Percentiles rank a stretch among this genome's conserved stretches.
These are phyloP conservation scores for Mikania micrantha DNA, from an alignment of 129 eudicot genomes.

Conservation along the genomic window DNA sequence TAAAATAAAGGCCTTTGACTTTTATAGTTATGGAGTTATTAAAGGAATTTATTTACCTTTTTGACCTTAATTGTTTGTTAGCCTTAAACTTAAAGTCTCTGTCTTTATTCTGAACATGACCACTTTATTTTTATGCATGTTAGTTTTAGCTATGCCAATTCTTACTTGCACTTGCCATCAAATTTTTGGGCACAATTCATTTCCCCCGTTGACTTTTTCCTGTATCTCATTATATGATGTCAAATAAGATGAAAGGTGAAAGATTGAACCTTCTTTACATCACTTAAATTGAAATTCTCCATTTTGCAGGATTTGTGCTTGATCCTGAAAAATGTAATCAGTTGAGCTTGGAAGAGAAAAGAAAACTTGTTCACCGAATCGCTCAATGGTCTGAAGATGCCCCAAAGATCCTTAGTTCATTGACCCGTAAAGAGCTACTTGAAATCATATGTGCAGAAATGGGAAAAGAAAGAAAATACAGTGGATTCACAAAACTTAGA, in stretches of 20 bases:
- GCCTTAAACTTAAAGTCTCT: not conserved
- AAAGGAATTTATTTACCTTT: not conserved
- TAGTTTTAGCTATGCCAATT: not conserved
- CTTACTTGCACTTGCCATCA: not conserved
- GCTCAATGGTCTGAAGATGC: conserved; percentile 69
- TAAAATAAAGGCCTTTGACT: not conserved
- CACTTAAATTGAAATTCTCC: not conserved
- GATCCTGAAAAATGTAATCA: conserved; percentile 62
- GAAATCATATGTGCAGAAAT: conserved; percentile 87
- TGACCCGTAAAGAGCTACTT: conserved; percentile 69
- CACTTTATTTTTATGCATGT: not conserved
- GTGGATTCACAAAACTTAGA: conserved; percentile 63
- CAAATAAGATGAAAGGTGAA: not conserved
- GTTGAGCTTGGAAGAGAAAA: conserved; percentile 71
- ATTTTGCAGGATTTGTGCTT: conserved; percentile 50
- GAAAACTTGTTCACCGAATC: conserved; percentile 60
- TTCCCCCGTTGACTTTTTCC: not conserved
- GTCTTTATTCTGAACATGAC: not conserved
- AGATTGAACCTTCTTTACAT: not conserved
- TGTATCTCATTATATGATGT: not conserved
- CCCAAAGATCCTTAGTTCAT: conserved; percentile 54
- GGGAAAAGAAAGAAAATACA: conserved; percentile 82
- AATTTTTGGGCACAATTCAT: not conserved
- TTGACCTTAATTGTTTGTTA: conserved; percentile 8
- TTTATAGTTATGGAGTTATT: not conserved